Evolutionary conservation across 345 rosid species (phyloP).

Genomic region (Garcia nutans): DNA sequence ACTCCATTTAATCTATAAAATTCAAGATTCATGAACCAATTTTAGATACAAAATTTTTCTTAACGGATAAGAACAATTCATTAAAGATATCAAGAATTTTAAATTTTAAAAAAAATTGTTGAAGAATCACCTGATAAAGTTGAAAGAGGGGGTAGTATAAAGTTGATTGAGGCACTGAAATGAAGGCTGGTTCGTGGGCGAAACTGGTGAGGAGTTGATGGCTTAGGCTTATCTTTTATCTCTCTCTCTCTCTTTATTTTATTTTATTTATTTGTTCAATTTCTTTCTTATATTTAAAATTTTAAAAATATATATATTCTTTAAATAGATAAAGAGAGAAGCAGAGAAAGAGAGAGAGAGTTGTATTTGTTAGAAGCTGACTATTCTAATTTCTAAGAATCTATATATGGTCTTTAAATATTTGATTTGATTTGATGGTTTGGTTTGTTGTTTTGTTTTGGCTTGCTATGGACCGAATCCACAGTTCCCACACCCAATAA

Average conservation of each 20-base stretch:
- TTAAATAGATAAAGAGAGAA: not conserved
- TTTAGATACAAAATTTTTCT: not conserved
- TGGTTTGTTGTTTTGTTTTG: constrained; percentile 7
- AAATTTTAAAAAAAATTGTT: too few species aligned
- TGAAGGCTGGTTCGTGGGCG: constrained; percentile 42
- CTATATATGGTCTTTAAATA: too few species aligned
- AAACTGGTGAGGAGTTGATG: constrained; percentile 47
- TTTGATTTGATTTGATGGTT: not conserved
- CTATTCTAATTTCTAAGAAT: constrained; percentile 5
- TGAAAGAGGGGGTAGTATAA: not conserved
- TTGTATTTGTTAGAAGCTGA: constrained; percentile 17
- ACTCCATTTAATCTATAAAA: constrained; percentile 33
- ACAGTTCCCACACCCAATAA: not conserved
- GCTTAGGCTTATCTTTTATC: constrained; percentile 32
- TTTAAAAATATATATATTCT: not conserved
- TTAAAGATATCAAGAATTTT: not conserved
- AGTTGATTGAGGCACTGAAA: constrained; percentile 33
- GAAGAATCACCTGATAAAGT: constrained; percentile 24
- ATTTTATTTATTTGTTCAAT: too few species aligned
- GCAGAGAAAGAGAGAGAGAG: not conserved
- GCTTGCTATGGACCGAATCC: constrained; percentile 31
- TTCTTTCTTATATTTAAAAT: too few species aligned
- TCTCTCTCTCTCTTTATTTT: not conserved
- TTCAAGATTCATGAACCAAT: constrained; percentile 5
- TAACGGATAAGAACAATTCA: not conserved